Base-by-base conservation (phyloP, 2,329 filamentous ascomycete species). In the Orbilia brochopaga region DNA sequence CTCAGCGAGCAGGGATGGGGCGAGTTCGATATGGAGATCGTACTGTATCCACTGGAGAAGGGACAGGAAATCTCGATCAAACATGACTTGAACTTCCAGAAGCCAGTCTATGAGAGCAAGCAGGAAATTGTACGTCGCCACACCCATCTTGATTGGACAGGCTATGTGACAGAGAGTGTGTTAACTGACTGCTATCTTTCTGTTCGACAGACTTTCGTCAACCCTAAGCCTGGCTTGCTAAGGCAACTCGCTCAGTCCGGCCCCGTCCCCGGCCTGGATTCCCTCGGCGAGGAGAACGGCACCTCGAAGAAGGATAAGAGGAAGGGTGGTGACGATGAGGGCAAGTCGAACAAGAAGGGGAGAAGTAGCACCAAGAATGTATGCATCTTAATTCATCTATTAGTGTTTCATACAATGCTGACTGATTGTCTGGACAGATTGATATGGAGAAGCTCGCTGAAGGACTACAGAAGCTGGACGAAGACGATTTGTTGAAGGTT, bases 391-490 rank as follows among this genome's bases (percentile, higher is more conserved):
- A n/a, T 54, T 30, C 27, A 0, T 10, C 23, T 10, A 2, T 48
- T 10, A 21, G 11, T n/a, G n/a, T 15, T 19, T 15, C n/a, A 35
- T 24, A 15, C 42, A 59, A 11, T 59, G 5, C 15, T 46, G n/a
- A 48, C 7, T 15, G 2, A 23, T 5, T 2, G 17, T 35, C 6
- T 19, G n/a, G 76, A 46, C 78, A 86, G 80, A 83, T 90, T 76
- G 94, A 99, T 80, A 94, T 96, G 83, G 94, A 99, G 83, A 97
- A 96, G 84, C 86, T 99, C 77, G 94, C 93, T 32, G 92, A 97
- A 69, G 92, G 89, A 0, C 83, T 99, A 67, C 88, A 93, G 79
- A 92, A 91, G 82, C 86, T 99, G 24, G 86, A 86, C 74, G 94
- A 99, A 82, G 94, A 99, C 75, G 93, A 97, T 78, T 83, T 99